Evolutionary conservation across 2,329 filamentous ascomycete species (phyloP).

Genomic region (Cadophora sp.): DNA sequence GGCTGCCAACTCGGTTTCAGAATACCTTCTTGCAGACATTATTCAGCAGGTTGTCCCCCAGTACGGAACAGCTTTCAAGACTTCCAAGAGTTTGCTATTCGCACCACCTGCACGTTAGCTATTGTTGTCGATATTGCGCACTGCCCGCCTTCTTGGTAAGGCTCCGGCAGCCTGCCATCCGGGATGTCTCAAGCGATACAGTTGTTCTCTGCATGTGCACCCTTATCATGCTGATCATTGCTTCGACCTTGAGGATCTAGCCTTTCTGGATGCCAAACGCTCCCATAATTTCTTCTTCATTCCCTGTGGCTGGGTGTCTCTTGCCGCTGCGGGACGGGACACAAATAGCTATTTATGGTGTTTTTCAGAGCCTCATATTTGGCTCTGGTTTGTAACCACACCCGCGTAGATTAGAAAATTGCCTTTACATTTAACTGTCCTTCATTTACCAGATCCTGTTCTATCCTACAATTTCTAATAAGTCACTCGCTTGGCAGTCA

Average conservation of each 20-base stretch:
- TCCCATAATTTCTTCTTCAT: not conserved
- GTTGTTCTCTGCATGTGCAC: not conserved
- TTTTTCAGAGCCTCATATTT: not conserved
- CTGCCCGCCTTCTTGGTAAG: not conserved
- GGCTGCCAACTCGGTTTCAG: too few relatives aligned
- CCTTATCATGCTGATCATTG: not conserved
- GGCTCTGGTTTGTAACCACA: not conserved
- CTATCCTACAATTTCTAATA: too few relatives aligned
- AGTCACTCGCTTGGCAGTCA: too few relatives aligned
- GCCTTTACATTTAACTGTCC: too few relatives aligned
- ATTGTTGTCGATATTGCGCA: conserved; percentile 4
- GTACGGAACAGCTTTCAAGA: too few relatives aligned
- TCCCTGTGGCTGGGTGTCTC: not conserved
- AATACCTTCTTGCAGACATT: too few relatives aligned
- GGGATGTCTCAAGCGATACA: not conserved
- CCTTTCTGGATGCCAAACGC: not conserved
- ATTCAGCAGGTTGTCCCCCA: too few relatives aligned
- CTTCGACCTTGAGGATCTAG: not conserved
- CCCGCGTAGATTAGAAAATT: not conserved
- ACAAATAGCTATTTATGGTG: not conserved
- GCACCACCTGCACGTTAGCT: not conserved
- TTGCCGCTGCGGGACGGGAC: not conserved
- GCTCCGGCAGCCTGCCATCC: not conserved
- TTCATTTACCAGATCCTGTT: too few relatives aligned
- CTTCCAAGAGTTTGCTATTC: not conserved